Conservation (phyloP, 108 stramenopile genomes). For the Pseudonitzschia multiseries region DNA sequence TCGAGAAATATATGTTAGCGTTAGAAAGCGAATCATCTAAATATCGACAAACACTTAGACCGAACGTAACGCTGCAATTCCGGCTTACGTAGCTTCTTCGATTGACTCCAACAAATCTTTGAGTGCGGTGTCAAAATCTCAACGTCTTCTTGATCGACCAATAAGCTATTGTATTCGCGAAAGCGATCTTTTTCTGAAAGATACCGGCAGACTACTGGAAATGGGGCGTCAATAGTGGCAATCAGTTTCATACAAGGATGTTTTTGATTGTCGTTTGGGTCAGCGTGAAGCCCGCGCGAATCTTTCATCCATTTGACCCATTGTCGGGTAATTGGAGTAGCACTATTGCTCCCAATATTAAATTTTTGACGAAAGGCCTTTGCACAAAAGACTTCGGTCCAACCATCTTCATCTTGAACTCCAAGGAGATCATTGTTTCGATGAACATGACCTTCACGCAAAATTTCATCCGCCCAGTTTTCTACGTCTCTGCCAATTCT, state of each 20-base stretch:
- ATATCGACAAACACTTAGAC: background rate
- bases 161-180: slow-evolving; percentile 68
- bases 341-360: slow-evolving; percentile 13
- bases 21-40: background rate
- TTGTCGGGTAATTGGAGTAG: slow-evolving; percentile 4
- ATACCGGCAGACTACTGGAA: slow-evolving; percentile 66
- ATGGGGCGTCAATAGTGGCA: slow-evolving; percentile 69
- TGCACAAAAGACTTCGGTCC: slow-evolving; percentile 56
- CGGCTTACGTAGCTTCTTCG: slow-evolving; percentile 45
- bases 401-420: slow-evolving; percentile 28
- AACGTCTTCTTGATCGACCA: slow-evolving; percentile 48
- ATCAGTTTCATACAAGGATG: slow-evolving; percentile 72
- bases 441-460: slow-evolving; percentile 34
- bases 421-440: no score
- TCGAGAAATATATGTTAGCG: background rate
- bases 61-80: background rate
- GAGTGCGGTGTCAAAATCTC: slow-evolving; percentile 35
- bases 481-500: slow-evolving; percentile 52
- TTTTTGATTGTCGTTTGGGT: slow-evolving; percentile 6
- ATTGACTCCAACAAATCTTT: slow-evolving; percentile 73
- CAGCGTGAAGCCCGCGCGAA: slow-evolving; percentile 1
- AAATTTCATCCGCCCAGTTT: slow-evolving; percentile 46
- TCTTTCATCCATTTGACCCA: slow-evolving; percentile 18
- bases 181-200: slow-evolving; percentile 52
- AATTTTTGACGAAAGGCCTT: slow-evolving; percentile 51